Evolutionary conservation across 257 asterid genomes (phyloP).

Genomic region (Salvia splendens): DNA sequence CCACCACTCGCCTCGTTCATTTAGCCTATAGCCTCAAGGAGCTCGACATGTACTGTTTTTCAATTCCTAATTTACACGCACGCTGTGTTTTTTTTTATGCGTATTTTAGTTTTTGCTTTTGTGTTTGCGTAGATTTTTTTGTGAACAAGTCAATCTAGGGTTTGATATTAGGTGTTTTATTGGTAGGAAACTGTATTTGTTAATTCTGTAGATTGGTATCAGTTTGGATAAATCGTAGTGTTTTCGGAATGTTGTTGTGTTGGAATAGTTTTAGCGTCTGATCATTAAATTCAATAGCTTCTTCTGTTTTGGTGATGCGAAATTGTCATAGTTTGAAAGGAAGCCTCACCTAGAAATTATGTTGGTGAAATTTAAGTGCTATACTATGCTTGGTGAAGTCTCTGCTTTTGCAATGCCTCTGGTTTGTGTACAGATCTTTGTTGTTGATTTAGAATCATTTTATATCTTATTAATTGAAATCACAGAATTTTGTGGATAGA

Average conservation of each 20-base stretch:
- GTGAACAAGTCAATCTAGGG: not conserved
- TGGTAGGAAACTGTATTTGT: not conserved
- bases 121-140: not conserved
- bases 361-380: not conserved
- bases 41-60: conserved; percentile 65
- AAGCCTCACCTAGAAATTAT: conserved; percentile 10
- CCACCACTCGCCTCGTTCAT: conserved; percentile 72
- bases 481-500: not conserved
- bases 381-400: not conserved
- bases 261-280: not conserved
- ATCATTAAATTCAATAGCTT: not conserved
- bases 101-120: not conserved
- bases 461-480: conserved; percentile 1
- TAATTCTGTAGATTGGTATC: not conserved
- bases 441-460: not conserved
- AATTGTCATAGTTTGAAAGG: conserved; percentile 1
- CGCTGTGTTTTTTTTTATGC: not conserved
- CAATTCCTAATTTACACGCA: not conserved
- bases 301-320: not conserved
- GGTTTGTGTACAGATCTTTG: not conserved
- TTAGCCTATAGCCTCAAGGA: conserved; percentile 78
- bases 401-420: not conserved
- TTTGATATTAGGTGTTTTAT: not conserved
- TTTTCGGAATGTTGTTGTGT: too few relatives aligned
- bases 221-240: not conserved